These are phyloP conservation scores for Thelonectria blattea DNA, from an alignment of 2,329 filamentous ascomycete species.

Conservation along the genomic window DNA sequence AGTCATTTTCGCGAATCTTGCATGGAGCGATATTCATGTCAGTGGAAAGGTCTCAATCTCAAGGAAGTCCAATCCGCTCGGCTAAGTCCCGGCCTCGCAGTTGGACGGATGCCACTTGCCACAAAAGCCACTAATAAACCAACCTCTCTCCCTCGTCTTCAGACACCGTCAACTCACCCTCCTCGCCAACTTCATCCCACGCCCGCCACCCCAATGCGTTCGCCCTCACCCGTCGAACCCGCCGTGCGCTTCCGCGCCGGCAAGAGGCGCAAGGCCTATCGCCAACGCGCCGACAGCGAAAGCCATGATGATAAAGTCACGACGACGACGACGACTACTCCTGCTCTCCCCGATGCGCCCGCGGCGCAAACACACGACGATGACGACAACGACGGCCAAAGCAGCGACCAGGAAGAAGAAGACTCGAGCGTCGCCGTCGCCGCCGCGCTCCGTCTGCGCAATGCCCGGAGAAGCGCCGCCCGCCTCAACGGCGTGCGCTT, in stretches of 20 bases:
- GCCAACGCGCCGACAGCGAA: constrained; percentile 53
- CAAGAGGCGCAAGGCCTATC: constrained; percentile 67
- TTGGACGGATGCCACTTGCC: background rate
- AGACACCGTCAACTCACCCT: background rate
- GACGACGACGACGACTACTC: background rate
- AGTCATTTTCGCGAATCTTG: constrained; percentile 34
- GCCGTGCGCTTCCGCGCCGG: constrained; percentile 58
- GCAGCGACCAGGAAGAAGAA: no score
- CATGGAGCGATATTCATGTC: background rate
- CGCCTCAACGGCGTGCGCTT: constrained; percentile 64
- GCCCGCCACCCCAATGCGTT: constrained; percentile 28
- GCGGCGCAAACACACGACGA: constrained; percentile 6
- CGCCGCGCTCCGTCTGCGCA: constrained; percentile 60
- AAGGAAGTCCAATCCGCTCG: background rate
- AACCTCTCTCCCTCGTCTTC: background rate
- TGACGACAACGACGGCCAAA: constrained; percentile 7
- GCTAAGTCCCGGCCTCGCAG: constrained; percentile 14
- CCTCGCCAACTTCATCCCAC: background rate
- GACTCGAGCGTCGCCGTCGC: constrained; percentile 47
- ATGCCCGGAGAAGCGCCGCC: constrained; percentile 50
- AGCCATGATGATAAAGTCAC: constrained; percentile 10
- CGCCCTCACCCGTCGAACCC: constrained; percentile 28
- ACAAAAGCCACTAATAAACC: background rate
- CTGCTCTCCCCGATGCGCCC: constrained; percentile 10
- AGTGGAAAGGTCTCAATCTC: constrained; percentile 3